Conservation (phyloP, 306 rosid genomes). For the Gastrolobium bilobum region DNA sequence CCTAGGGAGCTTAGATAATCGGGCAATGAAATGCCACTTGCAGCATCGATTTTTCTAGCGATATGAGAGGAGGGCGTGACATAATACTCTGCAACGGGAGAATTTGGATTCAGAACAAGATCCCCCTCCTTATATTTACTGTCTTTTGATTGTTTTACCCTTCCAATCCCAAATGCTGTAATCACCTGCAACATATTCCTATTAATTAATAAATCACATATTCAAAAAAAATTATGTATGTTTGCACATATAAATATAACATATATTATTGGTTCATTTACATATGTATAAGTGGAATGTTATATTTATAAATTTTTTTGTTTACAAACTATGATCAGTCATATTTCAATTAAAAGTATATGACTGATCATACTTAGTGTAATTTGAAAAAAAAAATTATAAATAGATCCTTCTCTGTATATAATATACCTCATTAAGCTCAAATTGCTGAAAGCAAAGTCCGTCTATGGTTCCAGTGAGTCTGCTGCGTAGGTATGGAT, state of each 20-base stretch:
- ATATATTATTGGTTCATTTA: too few relatives aligned
- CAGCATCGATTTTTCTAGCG: conserved; percentile 44
- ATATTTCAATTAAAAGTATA: too few relatives aligned
- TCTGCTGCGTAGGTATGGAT: conserved; percentile 53
- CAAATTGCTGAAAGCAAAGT: conserved; percentile 33
- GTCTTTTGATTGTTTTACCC: conserved; percentile 52
- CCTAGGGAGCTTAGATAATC: conserved; percentile 57
- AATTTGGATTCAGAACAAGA: conserved; percentile 34
- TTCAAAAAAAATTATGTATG: neutral
- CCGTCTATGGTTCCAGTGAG: conserved; percentile 53
- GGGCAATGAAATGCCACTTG: conserved; percentile 51
- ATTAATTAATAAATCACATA: neutral
- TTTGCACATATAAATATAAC: too few relatives aligned
- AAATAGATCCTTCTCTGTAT: too few relatives aligned
- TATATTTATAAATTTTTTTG: too few relatives aligned
- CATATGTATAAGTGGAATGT: too few relatives aligned
- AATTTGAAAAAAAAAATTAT: too few relatives aligned
- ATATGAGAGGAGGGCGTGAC: conserved; percentile 43
- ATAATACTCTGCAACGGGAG: conserved; percentile 49
- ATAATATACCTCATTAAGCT: conserved; percentile 48
- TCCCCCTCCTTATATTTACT: conserved; percentile 52
- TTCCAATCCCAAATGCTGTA: conserved; percentile 46
- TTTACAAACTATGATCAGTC: too few relatives aligned
- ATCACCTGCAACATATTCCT: conserved; percentile 44
- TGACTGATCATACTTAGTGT: too few relatives aligned